A percentile compares a stretch with the other conserved stretches of the same genome.
These are phyloP conservation scores for Chrysosporium queenslandicum DNA, from an alignment of 2,329 filamentous ascomycete species.

Conservation along the genomic window DNA sequence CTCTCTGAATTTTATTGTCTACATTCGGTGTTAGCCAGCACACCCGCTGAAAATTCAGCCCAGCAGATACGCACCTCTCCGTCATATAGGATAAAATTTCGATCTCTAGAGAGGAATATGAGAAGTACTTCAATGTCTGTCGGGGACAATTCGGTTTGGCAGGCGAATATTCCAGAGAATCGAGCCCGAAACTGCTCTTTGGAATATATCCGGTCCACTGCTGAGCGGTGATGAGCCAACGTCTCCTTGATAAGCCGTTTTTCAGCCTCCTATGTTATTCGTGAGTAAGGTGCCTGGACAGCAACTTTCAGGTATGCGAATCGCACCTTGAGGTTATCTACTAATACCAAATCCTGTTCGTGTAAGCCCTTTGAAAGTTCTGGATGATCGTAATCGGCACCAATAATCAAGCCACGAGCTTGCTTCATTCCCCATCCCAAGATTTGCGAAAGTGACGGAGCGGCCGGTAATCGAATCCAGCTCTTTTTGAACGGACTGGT, in stretches of 20 bases:
- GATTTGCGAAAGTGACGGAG: slow-evolving; percentile 56
- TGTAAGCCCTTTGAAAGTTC: slow-evolving; percentile 29
- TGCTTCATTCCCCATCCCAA: slow-evolving; percentile 66
- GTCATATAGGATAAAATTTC: slow-evolving; percentile 42
- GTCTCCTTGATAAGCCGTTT: slow-evolving; percentile 44
- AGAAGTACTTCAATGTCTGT: slow-evolving; percentile 61
- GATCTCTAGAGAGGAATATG: slow-evolving; percentile 59
- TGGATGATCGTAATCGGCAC: slow-evolving; percentile 31
- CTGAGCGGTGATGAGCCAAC: slow-evolving; percentile 36
- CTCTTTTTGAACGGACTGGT: slow-evolving; percentile 63
- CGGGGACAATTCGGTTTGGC: slow-evolving; percentile 45
- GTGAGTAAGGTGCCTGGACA: background rate
- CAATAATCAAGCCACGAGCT: slow-evolving; percentile 49
- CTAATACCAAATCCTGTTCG: slow-evolving; percentile 37
- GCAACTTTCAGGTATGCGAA: background rate
- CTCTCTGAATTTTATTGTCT: slow-evolving; percentile 64
- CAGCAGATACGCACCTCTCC: slow-evolving; percentile 30
- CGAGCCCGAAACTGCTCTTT: slow-evolving; percentile 53
- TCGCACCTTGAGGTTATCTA: slow-evolving; percentile 49
- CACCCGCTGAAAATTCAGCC: slow-evolving; percentile 16
- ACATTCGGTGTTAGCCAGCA: slow-evolving; percentile 29
- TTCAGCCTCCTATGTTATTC: slow-evolving; percentile 39
- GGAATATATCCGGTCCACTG: slow-evolving; percentile 59
- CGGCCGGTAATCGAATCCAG: slow-evolving; percentile 45
- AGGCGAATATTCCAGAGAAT: slow-evolving; percentile 46